Percentiles rank a stretch among this genome's conserved stretches.
phyloP scores from a whole-genome alignment of 177 flowering plant genomes.

The Tripterygium wilfordii region DNA sequence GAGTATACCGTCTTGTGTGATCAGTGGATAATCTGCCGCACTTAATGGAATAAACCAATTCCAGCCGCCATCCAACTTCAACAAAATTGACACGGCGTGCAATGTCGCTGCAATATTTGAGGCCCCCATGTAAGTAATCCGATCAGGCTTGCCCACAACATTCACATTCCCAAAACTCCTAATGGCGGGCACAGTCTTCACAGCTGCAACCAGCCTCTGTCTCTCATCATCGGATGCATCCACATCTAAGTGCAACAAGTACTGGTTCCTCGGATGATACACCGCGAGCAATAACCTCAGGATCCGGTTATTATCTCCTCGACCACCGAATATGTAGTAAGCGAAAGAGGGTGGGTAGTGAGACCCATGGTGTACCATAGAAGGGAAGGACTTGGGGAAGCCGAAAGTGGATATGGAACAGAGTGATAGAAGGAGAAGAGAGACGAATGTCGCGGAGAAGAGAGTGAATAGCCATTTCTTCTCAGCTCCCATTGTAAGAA shows the following conservation, averaged over 20 bases:
- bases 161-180: slow-evolving; percentile 80
- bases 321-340: slow-evolving; percentile 71
- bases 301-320: slow-evolving; percentile 57
- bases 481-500: slow-evolving; percentile 67
- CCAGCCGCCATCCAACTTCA: slow-evolving; percentile 78
- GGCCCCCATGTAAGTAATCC: slow-evolving; percentile 66
- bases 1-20: slow-evolving; percentile 81
- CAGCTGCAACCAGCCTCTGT: slow-evolving; percentile 34
- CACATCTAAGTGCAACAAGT: slow-evolving; percentile 64
- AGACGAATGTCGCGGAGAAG: slow-evolving; percentile 62
- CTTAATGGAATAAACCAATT: slow-evolving; percentile 83
- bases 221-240: slow-evolving; percentile 68
- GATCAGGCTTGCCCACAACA: slow-evolving; percentile 81
- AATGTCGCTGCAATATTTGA: slow-evolving; percentile 62
- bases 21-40: slow-evolving; percentile 77
- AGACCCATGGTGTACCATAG: slow-evolving; percentile 41
- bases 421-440: slow-evolving; percentile 54
- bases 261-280: slow-evolving; percentile 87
- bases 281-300: slow-evolving; percentile 66
- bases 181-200: slow-evolving; percentile 49
- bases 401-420: slow-evolving; percentile 53
- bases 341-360: slow-evolving; percentile 80
- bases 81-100: slow-evolving; percentile 63
- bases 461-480: slow-evolving; percentile 81
- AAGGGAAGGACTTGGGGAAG: slow-evolving; percentile 30